Evolutionary conservation across 306 rosid species (phyloP).

Genomic region (Inga oerstediana): DNA sequence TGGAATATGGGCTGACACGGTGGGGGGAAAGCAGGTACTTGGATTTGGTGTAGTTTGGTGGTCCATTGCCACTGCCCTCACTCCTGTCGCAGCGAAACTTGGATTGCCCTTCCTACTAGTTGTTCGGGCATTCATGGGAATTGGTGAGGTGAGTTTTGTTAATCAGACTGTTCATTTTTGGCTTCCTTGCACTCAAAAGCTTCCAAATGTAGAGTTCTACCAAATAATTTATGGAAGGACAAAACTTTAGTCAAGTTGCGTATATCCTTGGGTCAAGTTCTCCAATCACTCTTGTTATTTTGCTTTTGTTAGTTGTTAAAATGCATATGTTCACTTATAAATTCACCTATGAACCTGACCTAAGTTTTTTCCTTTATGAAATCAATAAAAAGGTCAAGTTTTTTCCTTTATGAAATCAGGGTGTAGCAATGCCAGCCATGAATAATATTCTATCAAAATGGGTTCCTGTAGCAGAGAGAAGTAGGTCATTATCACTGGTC

Average conservation of each 20-base stretch:
- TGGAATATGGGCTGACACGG: constrained; percentile 99
- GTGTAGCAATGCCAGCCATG: constrained; percentile 99
- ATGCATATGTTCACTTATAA: too few species aligned
- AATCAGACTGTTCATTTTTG: not conserved
- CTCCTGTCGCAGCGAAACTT: constrained; percentile 91
- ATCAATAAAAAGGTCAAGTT: not conserved
- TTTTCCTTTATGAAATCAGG: constrained; percentile 43
- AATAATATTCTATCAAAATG: constrained; percentile 94
- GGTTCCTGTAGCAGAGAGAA: constrained; percentile 97
- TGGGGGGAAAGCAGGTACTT: constrained; percentile 88
- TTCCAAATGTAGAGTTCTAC: constrained; percentile 1
- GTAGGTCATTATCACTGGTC: constrained; percentile 89
- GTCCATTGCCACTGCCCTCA: constrained; percentile 83
- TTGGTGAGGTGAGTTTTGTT: constrained; percentile 82
- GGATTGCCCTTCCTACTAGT: constrained; percentile 92
- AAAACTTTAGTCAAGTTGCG: too few species aligned
- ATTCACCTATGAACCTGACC: too few species aligned
- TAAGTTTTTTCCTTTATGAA: not conserved
- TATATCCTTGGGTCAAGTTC: too few species aligned
- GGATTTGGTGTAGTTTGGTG: constrained; percentile 98
- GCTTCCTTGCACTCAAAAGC: constrained; percentile 25
- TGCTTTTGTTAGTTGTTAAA: too few species aligned
- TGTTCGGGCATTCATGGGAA: constrained; percentile 95
- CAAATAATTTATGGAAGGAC: not conserved
- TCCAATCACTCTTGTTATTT: too few species aligned